Percentiles rank a stretch among this genome's conserved stretches.
Evolutionary conservation across 164 flowering plant species (phyloP).

Genomic region (Tinospora cordifolia): DNA sequence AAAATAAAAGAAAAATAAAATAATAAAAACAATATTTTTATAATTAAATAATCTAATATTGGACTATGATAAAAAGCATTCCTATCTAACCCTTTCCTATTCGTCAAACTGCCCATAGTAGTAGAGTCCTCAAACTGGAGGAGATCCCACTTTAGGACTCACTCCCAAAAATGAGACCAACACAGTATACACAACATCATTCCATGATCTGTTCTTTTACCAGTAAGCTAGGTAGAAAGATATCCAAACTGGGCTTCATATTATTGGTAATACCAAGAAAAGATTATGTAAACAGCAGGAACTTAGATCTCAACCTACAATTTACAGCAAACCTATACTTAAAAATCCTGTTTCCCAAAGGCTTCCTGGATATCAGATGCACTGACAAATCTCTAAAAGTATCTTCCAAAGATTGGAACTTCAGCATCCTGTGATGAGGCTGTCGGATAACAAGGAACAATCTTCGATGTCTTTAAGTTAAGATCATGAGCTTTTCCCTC

Average conservation of each 20-base stretch:
- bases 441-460: background rate
- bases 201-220: too few species aligned
- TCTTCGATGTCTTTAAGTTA: background rate
- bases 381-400: background rate
- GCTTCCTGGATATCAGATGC: background rate
- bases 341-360: background rate
- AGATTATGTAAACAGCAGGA: background rate
- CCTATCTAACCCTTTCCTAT: too few species aligned
- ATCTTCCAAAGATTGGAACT: constrained; percentile 6
- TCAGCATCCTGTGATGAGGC: background rate
- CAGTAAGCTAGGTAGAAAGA: background rate
- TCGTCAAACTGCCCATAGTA: too few species aligned
- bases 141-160: too few species aligned
- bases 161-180: too few species aligned
- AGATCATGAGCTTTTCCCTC: background rate
- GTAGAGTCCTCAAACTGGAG: too few species aligned
- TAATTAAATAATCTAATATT: too few species aligned
- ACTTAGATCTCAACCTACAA: background rate
- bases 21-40: too few species aligned
- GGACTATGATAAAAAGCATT: too few species aligned
- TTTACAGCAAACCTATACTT: background rate
- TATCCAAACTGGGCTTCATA: background rate
- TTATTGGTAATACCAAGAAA: background rate
- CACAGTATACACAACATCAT: too few species aligned
- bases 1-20: too few species aligned